Conservation (phyloP, 192 early-diverging fungal genomes). For the Allomyces arbusculus region DNA sequence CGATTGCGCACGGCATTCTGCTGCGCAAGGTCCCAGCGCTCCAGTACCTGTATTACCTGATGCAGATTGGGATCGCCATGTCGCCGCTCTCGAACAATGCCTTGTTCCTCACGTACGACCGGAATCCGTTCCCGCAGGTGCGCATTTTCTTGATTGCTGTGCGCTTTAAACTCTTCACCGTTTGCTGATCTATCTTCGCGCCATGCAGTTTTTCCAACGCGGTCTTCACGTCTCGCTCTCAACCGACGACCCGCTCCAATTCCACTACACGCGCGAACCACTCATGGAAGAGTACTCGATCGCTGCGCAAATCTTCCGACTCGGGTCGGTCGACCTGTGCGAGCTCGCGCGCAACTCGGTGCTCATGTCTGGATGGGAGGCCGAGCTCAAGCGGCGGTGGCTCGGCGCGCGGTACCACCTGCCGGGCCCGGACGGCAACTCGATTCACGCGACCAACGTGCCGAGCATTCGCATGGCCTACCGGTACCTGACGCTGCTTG, state of each 20-base stretch:
- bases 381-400: slow-evolving; percentile 73
- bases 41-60: slow-evolving; percentile 85
- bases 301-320: slow-evolving; percentile 89
- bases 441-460: slow-evolving; percentile 82
- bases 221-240: slow-evolving; percentile 84
- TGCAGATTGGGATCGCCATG: slow-evolving; percentile 93
- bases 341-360: slow-evolving; percentile 82
- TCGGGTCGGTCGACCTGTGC: slow-evolving; percentile 80
- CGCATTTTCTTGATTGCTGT: too few species aligned
- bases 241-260: slow-evolving; percentile 88
- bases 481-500: slow-evolving; percentile 63
- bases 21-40: slow-evolving; percentile 82
- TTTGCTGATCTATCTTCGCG: not conserved
- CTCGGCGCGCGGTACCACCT: slow-evolving; percentile 54
- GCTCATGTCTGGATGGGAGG: slow-evolving; percentile 76
- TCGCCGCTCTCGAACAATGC: slow-evolving; percentile 93
- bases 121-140: slow-evolving; percentile 56
- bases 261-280: slow-evolving; percentile 92
- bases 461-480: slow-evolving; percentile 67
- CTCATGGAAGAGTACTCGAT: slow-evolving; percentile 93
- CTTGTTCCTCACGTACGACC: slow-evolving; percentile 76
- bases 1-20: slow-evolving; percentile 82
- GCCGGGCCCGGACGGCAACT: slow-evolving; percentile 57
- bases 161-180: not conserved
- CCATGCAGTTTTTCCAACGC: slow-evolving; percentile 59